Conservation (phyloP, 352 stramenopile genomes). For the Globisporangium recalcitrans region DNA sequence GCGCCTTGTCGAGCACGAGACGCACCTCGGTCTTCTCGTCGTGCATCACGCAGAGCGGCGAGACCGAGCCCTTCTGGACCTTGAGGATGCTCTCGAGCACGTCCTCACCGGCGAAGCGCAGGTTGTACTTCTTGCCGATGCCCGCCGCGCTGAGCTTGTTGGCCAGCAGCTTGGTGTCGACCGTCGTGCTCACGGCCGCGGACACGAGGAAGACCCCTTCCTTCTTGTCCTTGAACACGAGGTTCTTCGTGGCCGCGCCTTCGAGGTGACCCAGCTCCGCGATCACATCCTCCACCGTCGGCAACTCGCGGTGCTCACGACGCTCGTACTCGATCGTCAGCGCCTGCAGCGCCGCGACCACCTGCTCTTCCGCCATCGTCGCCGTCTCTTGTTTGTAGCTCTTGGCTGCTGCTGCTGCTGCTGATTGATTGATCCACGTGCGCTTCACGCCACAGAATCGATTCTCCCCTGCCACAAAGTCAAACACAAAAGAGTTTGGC, state of each 20-base stretch:
- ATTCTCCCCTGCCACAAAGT: background rate
- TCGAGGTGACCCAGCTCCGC: slow-evolving; percentile 75
- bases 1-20: slow-evolving; percentile 90
- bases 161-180: slow-evolving; percentile 90
- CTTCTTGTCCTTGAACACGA: slow-evolving; percentile 98
- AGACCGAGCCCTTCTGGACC: slow-evolving; percentile 92
- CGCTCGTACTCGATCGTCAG: slow-evolving; percentile 51
- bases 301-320: slow-evolving; percentile 53
- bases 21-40: slow-evolving; percentile 78
- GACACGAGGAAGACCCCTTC: slow-evolving; percentile 95
- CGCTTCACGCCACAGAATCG: slow-evolving; percentile 15
- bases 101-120: slow-evolving; percentile 90
- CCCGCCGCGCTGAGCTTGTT: slow-evolving; percentile 65
- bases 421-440: background rate
- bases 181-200: slow-evolving; percentile 70
- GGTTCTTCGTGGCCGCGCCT: slow-evolving; percentile 91
- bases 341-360: slow-evolving; percentile 53
- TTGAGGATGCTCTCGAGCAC: slow-evolving; percentile 79
- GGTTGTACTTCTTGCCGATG: slow-evolving; percentile 87
- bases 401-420: background rate
- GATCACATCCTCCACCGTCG: slow-evolving; percentile 69
- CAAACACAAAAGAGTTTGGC: background rate
- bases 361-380: slow-evolving; percentile 47
- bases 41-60: slow-evolving; percentile 89
- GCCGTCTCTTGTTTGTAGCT: background rate